Percentiles rank a stretch among this genome's conserved stretches.
These are phyloP conservation scores for Incumbomyces delicatus DNA, from an alignment of 2,329 filamentous ascomycete genomes.

Conservation along the genomic window DNA sequence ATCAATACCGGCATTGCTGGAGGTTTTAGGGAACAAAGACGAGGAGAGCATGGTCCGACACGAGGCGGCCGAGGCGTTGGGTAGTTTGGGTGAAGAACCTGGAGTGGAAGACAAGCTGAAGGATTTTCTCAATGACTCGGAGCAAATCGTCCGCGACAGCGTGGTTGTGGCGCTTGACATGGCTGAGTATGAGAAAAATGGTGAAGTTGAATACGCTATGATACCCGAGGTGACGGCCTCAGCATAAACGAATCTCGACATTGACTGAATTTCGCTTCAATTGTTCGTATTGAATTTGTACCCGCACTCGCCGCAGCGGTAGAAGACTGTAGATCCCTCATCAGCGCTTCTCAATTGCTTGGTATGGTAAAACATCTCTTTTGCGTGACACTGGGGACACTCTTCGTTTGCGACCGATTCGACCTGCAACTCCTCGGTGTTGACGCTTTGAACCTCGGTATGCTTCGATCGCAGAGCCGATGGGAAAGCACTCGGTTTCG, in stretches of 20 bases:
- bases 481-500: slow-evolving; percentile 84
- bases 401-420: slow-evolving; percentile 58
- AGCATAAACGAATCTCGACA: not conserved
- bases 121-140: slow-evolving; percentile 77
- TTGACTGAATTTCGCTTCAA: slow-evolving; percentile 14
- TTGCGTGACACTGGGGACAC: slow-evolving; percentile 71
- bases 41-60: slow-evolving; percentile 96
- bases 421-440: slow-evolving; percentile 65
- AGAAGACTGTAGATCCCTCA: slow-evolving; percentile 89
- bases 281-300: slow-evolving; percentile 48
- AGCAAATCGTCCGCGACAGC: slow-evolving; percentile 89
- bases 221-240: slow-evolving; percentile 45
- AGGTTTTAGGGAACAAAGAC: slow-evolving; percentile 63
- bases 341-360: slow-evolving; percentile 86
- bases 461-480: slow-evolving; percentile 76
- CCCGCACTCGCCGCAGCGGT: slow-evolving; percentile 68
- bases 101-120: slow-evolving; percentile 81
- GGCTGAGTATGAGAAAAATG: slow-evolving; percentile 90
- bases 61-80: slow-evolving; percentile 91
- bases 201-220: slow-evolving; percentile 82
- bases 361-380: slow-evolving; percentile 74
- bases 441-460: slow-evolving; percentile 76
- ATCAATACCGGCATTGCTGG: slow-evolving; percentile 82
- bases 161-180: slow-evolving; percentile 94
- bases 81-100: slow-evolving; percentile 84